Percentiles rank a stretch among this genome's conserved stretches.
Conservation (phyloP, 1,284 basidiomycete genomes). For the Papiliotrema nemorosa region DNA sequence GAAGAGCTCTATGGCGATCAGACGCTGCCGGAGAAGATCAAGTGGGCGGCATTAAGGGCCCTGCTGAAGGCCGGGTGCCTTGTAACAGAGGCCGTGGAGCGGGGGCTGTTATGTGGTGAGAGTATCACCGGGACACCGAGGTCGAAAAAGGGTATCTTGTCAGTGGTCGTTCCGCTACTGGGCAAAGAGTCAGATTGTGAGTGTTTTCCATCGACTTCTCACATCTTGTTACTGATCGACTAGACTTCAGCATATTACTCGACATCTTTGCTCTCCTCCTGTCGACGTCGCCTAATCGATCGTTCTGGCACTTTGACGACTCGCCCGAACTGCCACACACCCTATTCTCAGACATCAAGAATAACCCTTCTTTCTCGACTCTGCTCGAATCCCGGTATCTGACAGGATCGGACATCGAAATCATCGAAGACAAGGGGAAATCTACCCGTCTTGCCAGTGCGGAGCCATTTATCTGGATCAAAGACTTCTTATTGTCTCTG, state of each 20-base stretch:
- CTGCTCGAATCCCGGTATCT: conserved; percentile 49
- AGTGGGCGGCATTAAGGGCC: conserved; percentile 19
- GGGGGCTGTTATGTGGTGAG: conserved; percentile 29
- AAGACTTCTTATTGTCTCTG: conserved; percentile 33
- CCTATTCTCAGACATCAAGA: conserved; percentile 75
- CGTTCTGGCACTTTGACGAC: conserved; percentile 64
- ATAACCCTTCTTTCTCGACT: conserved; percentile 62
- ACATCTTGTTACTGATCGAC: conserved; percentile 23
- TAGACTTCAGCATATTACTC: conserved; percentile 66
- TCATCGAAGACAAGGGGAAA: conserved; percentile 20
- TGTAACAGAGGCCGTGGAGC: conserved; percentile 23
- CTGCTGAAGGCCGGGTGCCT: conserved; percentile 24
- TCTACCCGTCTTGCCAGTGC: conserved; percentile 2
- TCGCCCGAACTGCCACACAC: conserved; percentile 57
- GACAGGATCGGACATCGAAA: not conserved
- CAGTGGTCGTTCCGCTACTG: conserved; percentile 47
- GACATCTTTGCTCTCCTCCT: conserved; percentile 51
- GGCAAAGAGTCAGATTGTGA: conserved; percentile 24
- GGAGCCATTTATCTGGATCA: conserved; percentile 31
- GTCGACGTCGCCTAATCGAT: conserved; percentile 57
- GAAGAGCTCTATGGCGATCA: conserved; percentile 18
- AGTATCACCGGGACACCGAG: conserved; percentile 6
- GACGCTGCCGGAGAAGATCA: conserved; percentile 1
- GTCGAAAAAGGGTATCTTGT: conserved; percentile 20
- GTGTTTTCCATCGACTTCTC: conserved; percentile 41